A percentile compares a stretch with the other conserved stretches of the same genome.
Evolutionary conservation across 176 grass and related monocot genomes (phyloP).

Genomic region (Oryza rufipogon): DNA sequence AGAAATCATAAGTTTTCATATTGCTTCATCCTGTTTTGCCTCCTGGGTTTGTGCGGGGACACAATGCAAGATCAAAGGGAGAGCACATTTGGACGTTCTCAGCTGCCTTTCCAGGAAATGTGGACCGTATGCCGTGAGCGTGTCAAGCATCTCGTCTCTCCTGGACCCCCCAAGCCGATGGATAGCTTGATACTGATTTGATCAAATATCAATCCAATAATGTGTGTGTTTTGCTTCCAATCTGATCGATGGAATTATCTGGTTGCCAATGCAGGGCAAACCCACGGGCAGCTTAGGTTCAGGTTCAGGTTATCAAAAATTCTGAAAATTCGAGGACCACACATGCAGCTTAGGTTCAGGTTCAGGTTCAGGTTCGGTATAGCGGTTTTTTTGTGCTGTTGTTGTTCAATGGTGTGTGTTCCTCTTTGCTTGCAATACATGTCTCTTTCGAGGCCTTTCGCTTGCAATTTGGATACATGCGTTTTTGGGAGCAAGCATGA

Average conservation of each 20-base stretch:
- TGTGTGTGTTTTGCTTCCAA: neutral
- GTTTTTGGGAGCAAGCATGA: neutral
- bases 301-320: too few species aligned
- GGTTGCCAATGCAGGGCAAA: conserved; percentile 25
- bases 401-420: neutral
- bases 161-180: neutral
- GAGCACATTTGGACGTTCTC: neutral
- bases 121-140: conserved; percentile 38
- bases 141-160: neutral
- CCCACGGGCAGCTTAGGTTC: neutral
- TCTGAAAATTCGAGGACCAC: neutral
- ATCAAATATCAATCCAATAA: neutral
- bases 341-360: neutral
- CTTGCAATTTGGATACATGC: neutral
- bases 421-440: too few species aligned
- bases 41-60: conserved; percentile 28
- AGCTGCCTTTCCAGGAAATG: conserved; percentile 23
- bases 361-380: neutral
- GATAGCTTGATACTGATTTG: neutral
- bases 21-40: neutral
- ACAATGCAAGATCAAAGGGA: neutral
- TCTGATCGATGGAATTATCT: neutral
- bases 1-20: too few species aligned
- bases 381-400: neutral
- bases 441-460: neutral